Evolutionary conservation across 169 alveolate species (phyloP).

Genomic region (Cryptosporidium parvum): DNA sequence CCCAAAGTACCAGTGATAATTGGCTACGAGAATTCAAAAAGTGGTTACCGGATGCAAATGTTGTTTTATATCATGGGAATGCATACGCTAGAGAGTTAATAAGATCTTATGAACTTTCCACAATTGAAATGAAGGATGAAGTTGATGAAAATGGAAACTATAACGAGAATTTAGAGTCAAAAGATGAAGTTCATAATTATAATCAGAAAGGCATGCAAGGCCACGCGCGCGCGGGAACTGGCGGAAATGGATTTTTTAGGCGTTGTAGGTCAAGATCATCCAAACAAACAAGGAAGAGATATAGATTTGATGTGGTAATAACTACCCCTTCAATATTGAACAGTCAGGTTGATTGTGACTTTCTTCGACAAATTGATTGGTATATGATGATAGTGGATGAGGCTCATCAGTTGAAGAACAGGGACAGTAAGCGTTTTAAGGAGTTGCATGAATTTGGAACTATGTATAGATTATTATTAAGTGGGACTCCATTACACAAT

Average conservation of each 20-base stretch:
- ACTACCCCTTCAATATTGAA: constrained; percentile 91
- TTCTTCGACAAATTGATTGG: constrained; percentile 88
- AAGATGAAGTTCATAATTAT: neutral
- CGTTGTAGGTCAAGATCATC: constrained; percentile 19
- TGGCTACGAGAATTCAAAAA: constrained; percentile 94
- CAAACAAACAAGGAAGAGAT: constrained; percentile 1
- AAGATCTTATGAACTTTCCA: constrained; percentile 84
- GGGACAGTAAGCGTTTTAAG: constrained; percentile 88
- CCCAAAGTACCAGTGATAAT: constrained; percentile 95
- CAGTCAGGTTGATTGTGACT: constrained; percentile 89
- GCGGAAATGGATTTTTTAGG: constrained; percentile 9
- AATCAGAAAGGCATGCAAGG: constrained; percentile 74
- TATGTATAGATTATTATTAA: constrained; percentile 87
- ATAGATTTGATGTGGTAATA: constrained; percentile 88
- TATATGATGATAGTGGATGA: constrained; percentile 94
- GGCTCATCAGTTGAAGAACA: constrained; percentile 93
- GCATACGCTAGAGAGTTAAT: constrained; percentile 90
- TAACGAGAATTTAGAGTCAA: neutral
- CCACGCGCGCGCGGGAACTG: constrained; percentile 86
- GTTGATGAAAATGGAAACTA: neutral
- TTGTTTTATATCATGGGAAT: constrained; percentile 93
- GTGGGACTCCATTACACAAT: constrained; percentile 97
- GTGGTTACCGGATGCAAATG: constrained; percentile 94
- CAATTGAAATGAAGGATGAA: constrained; percentile 33
- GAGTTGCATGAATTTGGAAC: constrained; percentile 90